These are phyloP conservation scores for Anthracocystis setariae DNA, from an alignment of 1,284 basidiomycete genomes.

Conservation along the genomic window DNA sequence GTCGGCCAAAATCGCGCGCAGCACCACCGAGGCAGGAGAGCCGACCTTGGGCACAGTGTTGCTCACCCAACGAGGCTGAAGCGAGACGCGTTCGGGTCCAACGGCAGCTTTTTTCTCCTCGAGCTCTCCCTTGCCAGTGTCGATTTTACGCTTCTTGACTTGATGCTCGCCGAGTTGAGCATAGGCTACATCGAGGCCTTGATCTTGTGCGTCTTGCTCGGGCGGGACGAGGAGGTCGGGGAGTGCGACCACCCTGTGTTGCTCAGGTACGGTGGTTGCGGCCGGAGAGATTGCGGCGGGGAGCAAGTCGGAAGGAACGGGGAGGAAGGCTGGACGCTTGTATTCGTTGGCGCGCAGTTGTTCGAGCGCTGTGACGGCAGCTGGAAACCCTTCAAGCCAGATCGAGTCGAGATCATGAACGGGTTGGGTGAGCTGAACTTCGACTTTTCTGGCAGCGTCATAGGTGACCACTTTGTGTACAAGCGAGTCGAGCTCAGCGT, in stretches of 20 bases:
- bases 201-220: conserved; percentile 52
- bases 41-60: conserved; percentile 75
- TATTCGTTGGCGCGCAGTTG: conserved; percentile 43
- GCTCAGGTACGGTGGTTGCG: conserved; percentile 27
- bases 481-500: conserved; percentile 56
- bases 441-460: conserved; percentile 48
- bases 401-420: conserved; percentile 44
- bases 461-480: conserved; percentile 56
- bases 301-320: conserved; percentile 57
- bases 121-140: conserved; percentile 57
- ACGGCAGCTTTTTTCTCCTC: conserved; percentile 56
- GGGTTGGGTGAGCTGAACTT: conserved; percentile 49
- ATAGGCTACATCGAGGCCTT: conserved; percentile 55
- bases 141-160: conserved; percentile 33
- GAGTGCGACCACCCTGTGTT: conserved; percentile 34
- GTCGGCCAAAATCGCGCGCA: conserved; percentile 82
- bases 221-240: conserved; percentile 61
- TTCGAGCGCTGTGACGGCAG: conserved; percentile 55
- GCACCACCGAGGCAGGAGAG: conserved; percentile 80
- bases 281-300: conserved; percentile 55
- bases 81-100: conserved; percentile 47
- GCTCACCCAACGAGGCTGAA: conserved; percentile 59
- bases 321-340: conserved; percentile 50
- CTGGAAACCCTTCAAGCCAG: conserved; percentile 59
- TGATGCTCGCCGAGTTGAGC: conserved; percentile 37